Base-by-base conservation (phyloP, 306 rosid species). In the Prunus campanulata region DNA sequence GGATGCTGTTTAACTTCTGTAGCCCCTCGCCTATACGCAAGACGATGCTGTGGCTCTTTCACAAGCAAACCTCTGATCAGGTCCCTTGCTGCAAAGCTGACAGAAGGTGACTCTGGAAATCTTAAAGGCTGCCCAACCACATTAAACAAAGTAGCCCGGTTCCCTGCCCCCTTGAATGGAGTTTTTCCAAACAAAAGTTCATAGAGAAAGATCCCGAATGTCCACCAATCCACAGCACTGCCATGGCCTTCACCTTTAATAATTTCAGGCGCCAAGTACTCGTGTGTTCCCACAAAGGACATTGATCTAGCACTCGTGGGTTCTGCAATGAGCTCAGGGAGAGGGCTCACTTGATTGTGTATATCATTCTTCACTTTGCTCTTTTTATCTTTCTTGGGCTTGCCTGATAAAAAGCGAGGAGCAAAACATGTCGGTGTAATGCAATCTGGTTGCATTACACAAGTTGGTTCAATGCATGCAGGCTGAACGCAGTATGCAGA, bases 211-310 rank as follows among this genome's bases (percentile, higher is more conserved):
- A 95, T 86, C 74, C 98, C 98, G 72, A 90, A 94, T 18, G 97
- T 95, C 97, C 98, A 95, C 98, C 98, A 95, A 75, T 95, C 98
- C 24, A 95, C 98, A 10, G 98, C 98, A 82, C 98, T 95, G 12
- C 98, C 98, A 65, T 95, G 98, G 39, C 98, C 98, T 88, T 95
- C 95, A 11, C 98, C 98, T 78, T 89, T 95, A 68, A 95, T 88
- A 61, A 95, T 95, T 70, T 95, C 98, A 0, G 98, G 98, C 1
- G 97, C 98, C 76, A 95, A 80, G 90, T 95, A 95, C 86, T 95
- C 98, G 5, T 95, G 98, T 10, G 98, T 95, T 47, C 98, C 98
- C 2, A 95, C 98, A 11, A 92, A 95, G 51, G 97, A 95, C 98
- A 94, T 95, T 19, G 98, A 95, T 44, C 98, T 88, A 19, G 97